A percentile compares a stretch with the other conserved stretches of the same genome.
Evolutionary conservation across 75 land plant species (phyloP).

Genomic region (Pinus albicaulis): DNA sequence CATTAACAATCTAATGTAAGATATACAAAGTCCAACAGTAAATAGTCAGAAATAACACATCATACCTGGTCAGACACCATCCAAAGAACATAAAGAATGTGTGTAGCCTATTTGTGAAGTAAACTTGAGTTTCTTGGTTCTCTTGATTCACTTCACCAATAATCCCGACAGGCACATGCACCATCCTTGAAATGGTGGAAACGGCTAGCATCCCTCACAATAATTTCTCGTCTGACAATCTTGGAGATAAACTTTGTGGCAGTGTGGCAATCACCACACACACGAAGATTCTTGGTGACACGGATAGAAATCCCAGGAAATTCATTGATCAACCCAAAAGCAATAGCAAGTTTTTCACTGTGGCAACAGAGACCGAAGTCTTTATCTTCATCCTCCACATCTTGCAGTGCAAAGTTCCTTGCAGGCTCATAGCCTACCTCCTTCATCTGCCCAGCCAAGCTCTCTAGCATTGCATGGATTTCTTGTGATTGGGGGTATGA

Average conservation of each 20-base stretch:
- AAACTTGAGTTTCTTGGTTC: too few relatives aligned
- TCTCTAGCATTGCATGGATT: background rate
- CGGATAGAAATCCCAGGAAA: background rate
- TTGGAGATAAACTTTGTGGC: background rate
- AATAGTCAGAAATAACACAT: too few relatives aligned
- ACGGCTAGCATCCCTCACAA: background rate
- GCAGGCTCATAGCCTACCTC: background rate
- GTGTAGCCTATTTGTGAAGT: too few relatives aligned
- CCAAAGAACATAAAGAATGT: too few relatives aligned
- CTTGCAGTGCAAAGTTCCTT: background rate
- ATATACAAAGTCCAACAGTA: too few relatives aligned
- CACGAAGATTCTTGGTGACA: background rate
- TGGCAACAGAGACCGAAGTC: background rate
- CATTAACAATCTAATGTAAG: too few relatives aligned
- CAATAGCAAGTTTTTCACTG: background rate
- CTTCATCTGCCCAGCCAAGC: background rate
- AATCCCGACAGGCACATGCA: background rate
- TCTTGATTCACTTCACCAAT: background rate
- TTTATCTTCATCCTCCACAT: background rate
- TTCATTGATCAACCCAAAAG: background rate
- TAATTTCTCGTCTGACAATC: background rate
- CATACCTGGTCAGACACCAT: too few relatives aligned
- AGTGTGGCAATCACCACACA: constrained; percentile 1
- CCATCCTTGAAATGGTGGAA: background rate
- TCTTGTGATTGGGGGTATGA: background rate